Evolutionary conservation across 495 filamentous ascomycete genomes (phyloP), one percentile per base, ranked within the genome.

Genomic region (Aspergillus egyptiacus): DNA sequence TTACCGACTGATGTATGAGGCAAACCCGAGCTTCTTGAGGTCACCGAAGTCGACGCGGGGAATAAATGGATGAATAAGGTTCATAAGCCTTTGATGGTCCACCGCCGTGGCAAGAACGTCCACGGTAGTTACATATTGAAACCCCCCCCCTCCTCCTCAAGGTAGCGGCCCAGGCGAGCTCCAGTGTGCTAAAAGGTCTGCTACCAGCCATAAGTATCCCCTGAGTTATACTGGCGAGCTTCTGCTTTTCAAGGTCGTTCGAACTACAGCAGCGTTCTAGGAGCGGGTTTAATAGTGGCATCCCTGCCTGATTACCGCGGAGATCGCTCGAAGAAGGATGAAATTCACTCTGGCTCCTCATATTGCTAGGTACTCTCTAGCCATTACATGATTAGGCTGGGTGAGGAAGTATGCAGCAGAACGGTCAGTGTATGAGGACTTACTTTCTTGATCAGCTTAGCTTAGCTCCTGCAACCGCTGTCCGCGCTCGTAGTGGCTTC

Each of bases 31-130:
- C 33, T 53, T 61, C 30, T 51, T 53, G n/a, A 51, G 8, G 15
- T 31, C 30, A 32, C 25, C 42, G 36, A 47, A 61, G 39, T 64
- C 48, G 33, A 53, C 31, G 27, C 25, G 24, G 50, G 55, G 18
- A 49, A 64, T 51, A 47, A 64, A 64, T 13, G 61, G 61, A 30
- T 56, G 44, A n/a, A 64, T 58, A n/a, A 64, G 40, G 37, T 27
- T 39, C 36, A 61, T 53, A 43, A 57, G n/a, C 50, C 58, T 64
- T 46, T 56, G 52, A 49, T 57, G 47, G 28, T 64, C 61, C 43
- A 59, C 58, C 44, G 48, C 28, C 5, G 51, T 30, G 40, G 35
- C 32, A 51, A 64, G 55, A 28, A 44, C 50, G 25, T 48, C 23
- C 30, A 61, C 48, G 13, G 50, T 56, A 15, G 49, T 55, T 30